Evolutionary conservation across 306 rosid genomes (phyloP).

Genomic region (Dalbergia oliveri): DNA sequence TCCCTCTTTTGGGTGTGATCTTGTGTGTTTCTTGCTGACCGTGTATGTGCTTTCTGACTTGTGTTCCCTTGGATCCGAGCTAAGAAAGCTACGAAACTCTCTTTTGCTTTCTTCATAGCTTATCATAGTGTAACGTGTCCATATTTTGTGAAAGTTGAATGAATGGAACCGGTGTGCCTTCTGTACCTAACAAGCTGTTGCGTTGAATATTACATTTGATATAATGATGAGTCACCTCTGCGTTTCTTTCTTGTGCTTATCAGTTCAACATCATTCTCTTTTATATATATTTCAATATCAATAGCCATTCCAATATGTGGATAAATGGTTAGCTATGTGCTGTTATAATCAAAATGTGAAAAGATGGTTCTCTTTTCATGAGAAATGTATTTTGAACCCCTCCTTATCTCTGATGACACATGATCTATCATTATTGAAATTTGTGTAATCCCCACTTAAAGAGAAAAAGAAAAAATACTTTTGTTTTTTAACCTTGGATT

Average conservation of each 20-base stretch:
- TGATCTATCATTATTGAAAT: too few species aligned
- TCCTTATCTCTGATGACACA: too few species aligned
- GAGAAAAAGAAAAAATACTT: too few species aligned
- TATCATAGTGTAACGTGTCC: conserved; percentile 38
- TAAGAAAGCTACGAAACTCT: conserved; percentile 18
- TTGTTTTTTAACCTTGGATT: too few species aligned
- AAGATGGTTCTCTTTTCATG: not conserved
- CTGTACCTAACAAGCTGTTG: conserved; percentile 33
- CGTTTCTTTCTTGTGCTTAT: conserved; percentile 12
- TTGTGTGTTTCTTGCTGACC: conserved; percentile 31
- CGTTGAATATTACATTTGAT: conserved; percentile 15
- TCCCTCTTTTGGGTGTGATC: conserved; percentile 23
- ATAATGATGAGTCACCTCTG: not conserved
- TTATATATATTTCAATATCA: not conserved
- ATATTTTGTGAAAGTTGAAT: conserved; percentile 39
- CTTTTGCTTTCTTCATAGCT: conserved; percentile 6
- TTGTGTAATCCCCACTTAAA: too few species aligned
- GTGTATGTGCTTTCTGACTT: conserved; percentile 50
- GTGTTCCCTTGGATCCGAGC: conserved; percentile 45
- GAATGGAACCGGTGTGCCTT: conserved; percentile 47
- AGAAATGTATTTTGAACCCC: too few species aligned
- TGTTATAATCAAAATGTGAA: not conserved
- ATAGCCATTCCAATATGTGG: not conserved
- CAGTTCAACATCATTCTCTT: not conserved
- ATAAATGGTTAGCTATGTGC: not conserved